phyloP scores from a whole-genome alignment of 2,329 filamentous ascomycete species.

The Plectosphaerella sp. region DNA sequence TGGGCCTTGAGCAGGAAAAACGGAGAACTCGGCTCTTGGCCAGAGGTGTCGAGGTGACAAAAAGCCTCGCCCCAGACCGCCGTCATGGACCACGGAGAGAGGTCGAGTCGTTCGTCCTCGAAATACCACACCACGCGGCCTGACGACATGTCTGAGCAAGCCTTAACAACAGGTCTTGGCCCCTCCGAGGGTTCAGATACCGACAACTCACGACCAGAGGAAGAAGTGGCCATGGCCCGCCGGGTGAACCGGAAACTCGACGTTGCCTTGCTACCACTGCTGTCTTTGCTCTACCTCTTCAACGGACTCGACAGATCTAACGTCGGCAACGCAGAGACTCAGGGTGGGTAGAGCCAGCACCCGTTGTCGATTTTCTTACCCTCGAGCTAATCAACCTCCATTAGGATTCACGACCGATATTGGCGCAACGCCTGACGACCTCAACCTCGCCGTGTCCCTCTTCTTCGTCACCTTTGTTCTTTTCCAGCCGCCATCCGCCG shows the following conservation, averaged over 20 bases:
- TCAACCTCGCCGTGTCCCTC: constrained; percentile 51
- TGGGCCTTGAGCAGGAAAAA: too few relatives aligned
- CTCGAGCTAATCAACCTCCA: neutral
- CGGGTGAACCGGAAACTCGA: constrained; percentile 30
- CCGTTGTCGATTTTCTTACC: neutral
- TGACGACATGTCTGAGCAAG: too few relatives aligned
- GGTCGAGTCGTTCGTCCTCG: too few relatives aligned
- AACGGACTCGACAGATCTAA: constrained; percentile 36
- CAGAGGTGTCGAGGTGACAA: too few relatives aligned
- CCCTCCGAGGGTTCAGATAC: too few relatives aligned
- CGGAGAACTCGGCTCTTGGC: neutral
- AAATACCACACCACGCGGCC: too few relatives aligned
- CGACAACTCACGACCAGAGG: neutral
- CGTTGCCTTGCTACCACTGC: constrained; percentile 27
- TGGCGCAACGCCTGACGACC: constrained; percentile 42
- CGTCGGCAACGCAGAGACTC: constrained; percentile 34
- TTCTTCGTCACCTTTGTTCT: constrained; percentile 58
- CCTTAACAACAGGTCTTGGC: too few relatives aligned
- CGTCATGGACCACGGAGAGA: too few relatives aligned
- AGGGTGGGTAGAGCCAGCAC: constrained; percentile 18
- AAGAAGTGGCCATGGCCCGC: constrained; percentile 4
- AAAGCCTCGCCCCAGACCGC: too few relatives aligned
- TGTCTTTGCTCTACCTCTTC: constrained; percentile 34
- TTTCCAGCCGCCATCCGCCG: constrained; percentile 50
- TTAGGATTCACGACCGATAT: constrained; percentile 47